Evolutionary conservation across 1,284 basidiomycete species (phyloP).

Genomic region (Lignosus rhinocerotis): DNA sequence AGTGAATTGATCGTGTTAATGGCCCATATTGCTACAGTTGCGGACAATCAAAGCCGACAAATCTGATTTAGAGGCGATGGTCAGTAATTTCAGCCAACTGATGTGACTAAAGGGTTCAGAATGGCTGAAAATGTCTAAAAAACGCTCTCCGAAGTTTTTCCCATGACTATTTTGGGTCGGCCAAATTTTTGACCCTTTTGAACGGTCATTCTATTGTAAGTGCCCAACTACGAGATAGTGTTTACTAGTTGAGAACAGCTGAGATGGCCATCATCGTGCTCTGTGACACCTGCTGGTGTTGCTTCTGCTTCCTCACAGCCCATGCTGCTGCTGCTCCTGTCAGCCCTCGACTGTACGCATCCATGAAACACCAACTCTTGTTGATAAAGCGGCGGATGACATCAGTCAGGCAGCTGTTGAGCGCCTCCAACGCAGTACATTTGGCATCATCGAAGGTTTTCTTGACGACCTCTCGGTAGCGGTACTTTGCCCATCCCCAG

Average conservation of each 20-base stretch:
- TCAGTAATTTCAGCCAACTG: too few relatives aligned
- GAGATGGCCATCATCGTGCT: neutral
- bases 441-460: constrained; percentile 12
- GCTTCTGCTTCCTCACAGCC: constrained; percentile 7
- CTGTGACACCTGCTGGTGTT: neutral
- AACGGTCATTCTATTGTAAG: too few relatives aligned
- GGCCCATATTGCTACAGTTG: too few relatives aligned
- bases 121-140: too few relatives aligned
- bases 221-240: too few relatives aligned
- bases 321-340: constrained; percentile 23
- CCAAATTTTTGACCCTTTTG: too few relatives aligned
- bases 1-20: too few relatives aligned
- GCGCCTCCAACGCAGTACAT: constrained; percentile 18
- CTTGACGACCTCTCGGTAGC: neutral
- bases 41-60: too few relatives aligned
- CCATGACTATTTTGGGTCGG: too few relatives aligned
- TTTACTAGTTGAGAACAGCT: neutral
- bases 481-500: neutral
- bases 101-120: too few relatives aligned
- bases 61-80: too few relatives aligned
- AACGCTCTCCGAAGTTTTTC: too few relatives aligned
- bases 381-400: constrained; percentile 29
- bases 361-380: constrained; percentile 25
- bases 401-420: constrained; percentile 24
- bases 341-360: constrained; percentile 21